Conservation (phyloP, 1,284 basidiomycete species). For the Malassezia dermatis region DNA sequence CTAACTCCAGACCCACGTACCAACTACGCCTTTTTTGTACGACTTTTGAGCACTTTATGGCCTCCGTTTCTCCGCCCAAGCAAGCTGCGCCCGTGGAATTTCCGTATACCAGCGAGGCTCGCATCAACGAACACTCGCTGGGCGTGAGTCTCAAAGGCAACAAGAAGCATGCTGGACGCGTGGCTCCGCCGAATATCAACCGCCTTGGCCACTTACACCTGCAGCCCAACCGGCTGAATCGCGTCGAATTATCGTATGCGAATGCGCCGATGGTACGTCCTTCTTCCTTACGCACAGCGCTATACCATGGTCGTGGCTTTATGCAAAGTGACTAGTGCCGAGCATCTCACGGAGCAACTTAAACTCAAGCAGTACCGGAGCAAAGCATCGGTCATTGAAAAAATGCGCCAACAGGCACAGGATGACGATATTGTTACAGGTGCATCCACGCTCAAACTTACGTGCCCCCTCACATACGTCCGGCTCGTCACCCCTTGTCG, state of each 20-base stretch:
- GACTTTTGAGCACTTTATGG: conserved; percentile 28
- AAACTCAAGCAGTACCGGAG: conserved; percentile 23
- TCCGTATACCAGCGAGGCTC: conserved; percentile 34
- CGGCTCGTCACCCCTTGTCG: conserved; percentile 76
- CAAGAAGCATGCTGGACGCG: conserved; percentile 36
- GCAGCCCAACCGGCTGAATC: conserved; percentile 21
- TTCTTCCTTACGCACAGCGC: neutral
- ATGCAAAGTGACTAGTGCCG: conserved; percentile 25
- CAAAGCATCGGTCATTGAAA: conserved; percentile 31
- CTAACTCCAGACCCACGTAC: conserved; percentile 7
- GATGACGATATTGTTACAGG: conserved; percentile 44
- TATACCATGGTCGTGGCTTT: conserved; percentile 28
- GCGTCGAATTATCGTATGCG: conserved; percentile 35
- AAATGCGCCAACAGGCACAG: conserved; percentile 29
- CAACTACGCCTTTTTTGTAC: conserved; percentile 37
- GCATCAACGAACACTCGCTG: conserved; percentile 29
- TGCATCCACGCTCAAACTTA: conserved; percentile 36
- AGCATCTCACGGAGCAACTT: conserved; percentile 27
- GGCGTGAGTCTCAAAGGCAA: conserved; percentile 34
- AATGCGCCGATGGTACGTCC: conserved; percentile 22
- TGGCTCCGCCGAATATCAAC: conserved; percentile 42
- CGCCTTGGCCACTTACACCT: conserved; percentile 25
- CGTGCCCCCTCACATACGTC: conserved; percentile 64
- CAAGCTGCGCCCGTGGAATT: conserved; percentile 30
- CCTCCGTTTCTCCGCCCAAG: conserved; percentile 7